Evolutionary conservation across 2,329 filamentous ascomycete genomes (phyloP), one percentile per base, ranked within the genome.

Genomic region (Fusarium xyrophilum): DNA sequence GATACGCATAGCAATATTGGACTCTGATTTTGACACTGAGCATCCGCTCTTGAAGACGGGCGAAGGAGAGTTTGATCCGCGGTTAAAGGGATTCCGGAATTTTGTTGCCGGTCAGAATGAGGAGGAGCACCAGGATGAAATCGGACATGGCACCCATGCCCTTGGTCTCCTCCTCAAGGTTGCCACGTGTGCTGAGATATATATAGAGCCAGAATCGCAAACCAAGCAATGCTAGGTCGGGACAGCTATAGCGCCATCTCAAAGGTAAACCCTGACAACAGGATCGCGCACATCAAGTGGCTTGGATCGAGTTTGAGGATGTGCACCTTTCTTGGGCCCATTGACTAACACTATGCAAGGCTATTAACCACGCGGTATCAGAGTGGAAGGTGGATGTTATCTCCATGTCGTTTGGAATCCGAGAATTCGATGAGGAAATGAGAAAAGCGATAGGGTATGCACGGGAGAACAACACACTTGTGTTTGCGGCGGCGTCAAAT

Each of bases 401-500:
- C 19, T 57, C 55, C 3, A 42, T 57, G 55, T 57, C 55, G 7
- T 57, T 57, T 7, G 73, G 71, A 4, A 66, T 50, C 33, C 56
- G 57, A 0, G 61, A 68, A 1, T 39, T 54, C 3, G 42, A 56
- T 7, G 25, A 54, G 1, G 12, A 10, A 1, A 51, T 69, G 14
- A 25, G 54, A 5, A 9, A 13, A 0, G 52, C 54, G 1, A 60
- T 69, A 1, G 23, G 36, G 13, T 51, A 56, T 12, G 65, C 67
- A 7, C 3, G 28, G 2, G 23, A 14, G 2, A 55, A 44, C 0
- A 25, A 27, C 3, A 50, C 54, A 0, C 33, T 68, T 0, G 23
- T 69, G 4, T 69, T 68, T 17, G 67, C 67, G 0, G 65, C 67
- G 7, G 67, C 67, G 2, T 46, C 55, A 3, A 69, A 69, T 11